Base-by-base conservation (phyloP, 2,329 filamentous ascomycete species). In the Aureobasidium musti region DNA sequence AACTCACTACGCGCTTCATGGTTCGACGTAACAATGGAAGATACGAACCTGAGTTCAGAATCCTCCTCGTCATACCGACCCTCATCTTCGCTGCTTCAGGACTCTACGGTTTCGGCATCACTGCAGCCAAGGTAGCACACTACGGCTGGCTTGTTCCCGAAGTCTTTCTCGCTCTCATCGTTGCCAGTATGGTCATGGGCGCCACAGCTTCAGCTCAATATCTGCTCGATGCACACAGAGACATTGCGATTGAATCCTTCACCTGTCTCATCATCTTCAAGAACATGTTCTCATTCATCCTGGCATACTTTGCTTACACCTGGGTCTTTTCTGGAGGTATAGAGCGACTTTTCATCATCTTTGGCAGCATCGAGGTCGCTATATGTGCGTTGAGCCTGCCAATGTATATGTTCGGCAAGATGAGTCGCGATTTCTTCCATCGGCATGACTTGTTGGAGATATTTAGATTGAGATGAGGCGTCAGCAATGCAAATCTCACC, bases 261-360 rank as follows among this genome's bases (percentile, higher is more conserved):
- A 97, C 92, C 0, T 91, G 91, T 78, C 86, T 95, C 76, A 85
- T 97, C 70, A 88, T 97, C 64, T 97, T 97, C 83, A 97, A 97
- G 79, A 97, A 97, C 78, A 85, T 97, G 69, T 96, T 97, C 80
- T 91, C 89, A 69, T 97, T 96, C 73, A 86, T 87, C 7, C 81
- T 97, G 66, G 96, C 93, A 0, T 96, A 89, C 76, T 89, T 86
- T 71, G 92, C 91, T 0, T 96, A 91, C 73, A 83, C 92, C 67
- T 97, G 94, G 93, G 82, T 97, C 30, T 82, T 89, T 11, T 70
- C 79, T 0, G 74, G 76, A 10, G 86, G 86, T 1, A 86, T 88
- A n/a, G 85, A 87, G 68, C 82, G 84, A 54, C 80, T 85, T 0
- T 94, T 97, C 78, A 83, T 90, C 64, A 83, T 86, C 23, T 84